Conservation (phyloP, 805 yeast species). For the Pichia cephalocereana region DNA sequence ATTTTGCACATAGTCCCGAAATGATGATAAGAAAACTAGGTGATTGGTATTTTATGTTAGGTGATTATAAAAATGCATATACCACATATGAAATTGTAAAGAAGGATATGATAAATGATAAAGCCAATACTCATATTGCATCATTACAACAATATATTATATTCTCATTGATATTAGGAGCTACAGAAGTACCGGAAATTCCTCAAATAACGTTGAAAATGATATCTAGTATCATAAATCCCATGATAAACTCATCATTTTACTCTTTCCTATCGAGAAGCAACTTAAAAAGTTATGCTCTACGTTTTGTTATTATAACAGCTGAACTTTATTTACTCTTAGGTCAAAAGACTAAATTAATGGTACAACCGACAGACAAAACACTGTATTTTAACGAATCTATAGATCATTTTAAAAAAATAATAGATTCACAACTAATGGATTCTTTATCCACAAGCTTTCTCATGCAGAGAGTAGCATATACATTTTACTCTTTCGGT, state of each 20-base stretch:
- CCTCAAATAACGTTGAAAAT: conserved; percentile 30
- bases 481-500: conserved; percentile 21
- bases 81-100: conserved; percentile 74
- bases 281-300: conserved; percentile 57
- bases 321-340: conserved; percentile 55
- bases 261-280: conserved; percentile 71
- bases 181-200: conserved; percentile 27
- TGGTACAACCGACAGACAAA: not conserved
- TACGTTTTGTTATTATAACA: conserved; percentile 56
- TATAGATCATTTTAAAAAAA: conserved; percentile 35
- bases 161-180: conserved; percentile 55
- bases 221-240: conserved; percentile 45
- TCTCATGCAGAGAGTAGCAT: conserved; percentile 30
- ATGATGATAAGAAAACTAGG: conserved; percentile 74
- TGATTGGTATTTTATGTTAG: conserved; percentile 87
- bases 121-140: conserved; percentile 74
- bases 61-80: conserved; percentile 80
- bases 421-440: conserved; percentile 35
- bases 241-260: conserved; percentile 59
- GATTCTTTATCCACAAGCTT: conserved; percentile 35
- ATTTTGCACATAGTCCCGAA: conserved; percentile 56
- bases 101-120: conserved; percentile 67
- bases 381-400: conserved; percentile 35
- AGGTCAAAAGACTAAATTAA: conserved; percentile 25
- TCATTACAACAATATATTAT: conserved; percentile 87